Evolutionary conservation across 176 grass and related monocot species (phyloP), one percentile per base, ranked within the genome.

Genomic region (Hordeum marinum): DNA sequence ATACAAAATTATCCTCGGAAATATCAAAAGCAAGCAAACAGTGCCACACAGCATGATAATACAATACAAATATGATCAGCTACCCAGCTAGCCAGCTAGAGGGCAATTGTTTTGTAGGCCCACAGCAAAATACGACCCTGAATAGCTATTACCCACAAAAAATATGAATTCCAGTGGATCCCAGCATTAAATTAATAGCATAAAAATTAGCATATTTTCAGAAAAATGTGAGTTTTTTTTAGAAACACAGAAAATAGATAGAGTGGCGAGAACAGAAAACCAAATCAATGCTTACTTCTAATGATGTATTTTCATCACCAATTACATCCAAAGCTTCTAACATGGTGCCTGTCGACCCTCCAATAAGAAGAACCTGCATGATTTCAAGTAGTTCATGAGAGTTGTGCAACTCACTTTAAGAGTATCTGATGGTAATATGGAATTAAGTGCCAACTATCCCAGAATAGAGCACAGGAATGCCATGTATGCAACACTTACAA

Each of bases 331-430:
- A 85, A 81, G 83, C 81, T 94, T 89, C 93, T 24, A 98, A 92
- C 96, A 98, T 98, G 60, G 93, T 96, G 52, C 96, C 96, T 7
- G 96, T 98, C 5, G 96, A 98, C 8, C 96, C 96, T 88, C 96
- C 96, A 89, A 98, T 95, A 76, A 98, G 89, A 82, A 95, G 90
- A 26, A 98, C 96, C 96, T 98, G 79, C 32, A 73, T 32, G 45
- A 86, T 86, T 32, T 42, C 11, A 31, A 40, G 21, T 77, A 80
- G 45, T 85, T 24, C 24, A 68, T 85, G 40, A 75, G 10, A 83
- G 18, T 12, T 74, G 21, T 45, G 17, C 4, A 66, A 27, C 78
- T 23, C 36, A 63, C 7, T 72, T 87, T 11, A 82, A 43, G 43
- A 36, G 72, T 36, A 79, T 85, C 43, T 75, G 26, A 31, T 75